phyloP scores from a whole-genome alignment of 2,329 filamentous ascomycete genomes.

The Epicoccum sorghinum region DNA sequence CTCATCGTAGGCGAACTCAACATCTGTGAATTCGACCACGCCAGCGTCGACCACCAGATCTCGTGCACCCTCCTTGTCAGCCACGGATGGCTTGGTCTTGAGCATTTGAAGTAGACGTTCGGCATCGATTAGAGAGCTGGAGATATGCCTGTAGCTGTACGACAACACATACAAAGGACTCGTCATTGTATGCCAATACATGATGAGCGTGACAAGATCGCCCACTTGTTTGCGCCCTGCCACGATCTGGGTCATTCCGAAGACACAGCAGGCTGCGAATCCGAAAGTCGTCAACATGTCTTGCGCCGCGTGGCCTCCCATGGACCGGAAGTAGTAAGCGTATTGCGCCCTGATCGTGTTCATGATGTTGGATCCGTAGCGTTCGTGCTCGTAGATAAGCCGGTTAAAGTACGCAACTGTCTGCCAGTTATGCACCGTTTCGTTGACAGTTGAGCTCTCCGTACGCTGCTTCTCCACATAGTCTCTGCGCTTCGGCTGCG shows the following conservation, averaged over 20 bases:
- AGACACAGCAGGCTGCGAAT: slow-evolving; percentile 56
- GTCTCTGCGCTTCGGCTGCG: slow-evolving; percentile 47
- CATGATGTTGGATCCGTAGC: slow-evolving; percentile 53
- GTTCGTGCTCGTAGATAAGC: slow-evolving; percentile 58
- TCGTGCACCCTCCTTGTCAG: slow-evolving; percentile 47
- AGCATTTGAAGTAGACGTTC: slow-evolving; percentile 66
- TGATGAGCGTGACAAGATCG: slow-evolving; percentile 68
- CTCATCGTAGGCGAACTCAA: slow-evolving; percentile 62
- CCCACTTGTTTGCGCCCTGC: slow-evolving; percentile 59
- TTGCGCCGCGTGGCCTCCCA: slow-evolving; percentile 50
- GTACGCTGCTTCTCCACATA: slow-evolving; percentile 55
- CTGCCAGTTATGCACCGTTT: slow-evolving; percentile 65
- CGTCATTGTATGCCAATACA: slow-evolving; percentile 64
- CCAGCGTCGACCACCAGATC: slow-evolving; percentile 55
- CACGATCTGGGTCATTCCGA: slow-evolving; percentile 61
- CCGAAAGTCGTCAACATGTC: slow-evolving; percentile 56
- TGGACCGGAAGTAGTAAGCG: slow-evolving; percentile 39
- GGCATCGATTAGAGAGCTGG: slow-evolving; percentile 66
- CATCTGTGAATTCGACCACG: slow-evolving; percentile 60
- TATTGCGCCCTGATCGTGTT: slow-evolving; percentile 45
- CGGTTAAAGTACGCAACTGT: slow-evolving; percentile 67
- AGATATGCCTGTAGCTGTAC: slow-evolving; percentile 56
- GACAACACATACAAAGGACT: slow-evolving; percentile 58
- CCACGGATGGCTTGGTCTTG: slow-evolving; percentile 62
- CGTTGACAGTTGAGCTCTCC: slow-evolving; percentile 61